Base-by-base conservation (phyloP, 345 rosid species). In the Eutrema yunnanense region DNA sequence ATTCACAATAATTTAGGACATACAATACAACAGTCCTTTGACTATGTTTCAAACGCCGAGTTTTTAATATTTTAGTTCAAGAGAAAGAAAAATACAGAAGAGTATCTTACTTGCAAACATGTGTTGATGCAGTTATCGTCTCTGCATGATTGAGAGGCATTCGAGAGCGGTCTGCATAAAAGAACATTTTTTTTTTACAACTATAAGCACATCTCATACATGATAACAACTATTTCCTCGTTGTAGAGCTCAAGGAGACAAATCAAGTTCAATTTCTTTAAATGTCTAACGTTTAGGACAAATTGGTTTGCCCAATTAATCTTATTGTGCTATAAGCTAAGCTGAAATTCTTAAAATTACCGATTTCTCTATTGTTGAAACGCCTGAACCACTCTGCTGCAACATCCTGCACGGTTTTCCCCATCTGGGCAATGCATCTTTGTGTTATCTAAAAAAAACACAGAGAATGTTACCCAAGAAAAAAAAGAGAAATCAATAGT, bases 121-220 rank as follows among this genome's bases (percentile, higher is more conserved):
- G 81, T 60, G 97, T 89, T 51, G 81, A 73, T 49, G 87, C 70
- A 63, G 86, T 82, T 71, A 94, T 86, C 81, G 59, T 57, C 74
- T 89, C 98, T n/a, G 96, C 90, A 37, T 86, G 91, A 78, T 91
- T 91, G 66, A 94, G 80, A 10, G 78, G 86, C 90, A 94, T 69
- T 80, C 91, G 83, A 49, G 87, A 72, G 49, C 92, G 86, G 79
- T 91, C 98, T 94, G 84, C 69, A 76, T 32, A 12, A 14, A 46
- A 11, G 41, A 10, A 49, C 38, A 58, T 33, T 30, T 19, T 65
- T 27, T 33, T 30, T 19, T 65, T 27, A 56, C 30, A 56, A 41
- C 34, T 43, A 36, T 26, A 34, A 6, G 22, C 22, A 40, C 14
- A 30, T n/a, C 53, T 42, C 11, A 36, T 36, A 8, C 37, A 48